Base-by-base conservation (phyloP, 495 filamentous ascomycete species). In the Poronia punctata region DNA sequence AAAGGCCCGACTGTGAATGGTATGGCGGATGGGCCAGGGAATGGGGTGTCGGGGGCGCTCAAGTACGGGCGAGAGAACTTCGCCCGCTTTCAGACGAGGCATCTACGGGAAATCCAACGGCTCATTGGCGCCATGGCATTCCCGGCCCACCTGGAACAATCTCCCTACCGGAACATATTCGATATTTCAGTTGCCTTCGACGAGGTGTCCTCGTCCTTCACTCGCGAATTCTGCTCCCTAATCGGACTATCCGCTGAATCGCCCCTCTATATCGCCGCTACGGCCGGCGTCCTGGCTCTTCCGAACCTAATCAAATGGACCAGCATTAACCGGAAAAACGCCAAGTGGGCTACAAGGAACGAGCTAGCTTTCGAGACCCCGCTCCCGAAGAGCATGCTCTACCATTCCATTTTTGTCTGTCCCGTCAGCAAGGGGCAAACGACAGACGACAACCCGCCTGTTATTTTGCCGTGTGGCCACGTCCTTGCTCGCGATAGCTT, bases 381-480 rank as follows among this genome's bases (percentile, higher is more conserved):
- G 0, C 75, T 99, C 0, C 92, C 92, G 0, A 73, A 76, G 14
- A 77, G 78, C 25, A 95, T 93, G 68, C 75, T 87, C 33, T 99
- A 90, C 71, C 92, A 99, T 62, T 82, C 79, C 29, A 95, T 99
- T 54, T 97, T 99, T 54, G 92, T 99, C 21, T 99, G 92, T 54
- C 92, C 92, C 3, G 93, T 99, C 9, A 84, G 80, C 47, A 96
- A 95, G 64, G 93, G 93, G 50, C 92, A 99, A 59, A 86, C 84
- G 0, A 97, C 89, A 0, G 92, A 96, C 52, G 59, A 68, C 12
- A 99, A 97, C 59, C 90, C 92, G 12, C 92, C 92, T 1, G 92
- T 96, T 83, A 94, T 96, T 79, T 83, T 99, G 62, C 88, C 88
- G 3, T 99, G 92, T 53, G 92, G 92, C 5, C 92, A 99, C 60